Percentiles rank a stretch among this genome's conserved stretches.
Conservation (phyloP, 1,284 basidiomycete genomes). For the Acaromyces ingoldii region DNA sequence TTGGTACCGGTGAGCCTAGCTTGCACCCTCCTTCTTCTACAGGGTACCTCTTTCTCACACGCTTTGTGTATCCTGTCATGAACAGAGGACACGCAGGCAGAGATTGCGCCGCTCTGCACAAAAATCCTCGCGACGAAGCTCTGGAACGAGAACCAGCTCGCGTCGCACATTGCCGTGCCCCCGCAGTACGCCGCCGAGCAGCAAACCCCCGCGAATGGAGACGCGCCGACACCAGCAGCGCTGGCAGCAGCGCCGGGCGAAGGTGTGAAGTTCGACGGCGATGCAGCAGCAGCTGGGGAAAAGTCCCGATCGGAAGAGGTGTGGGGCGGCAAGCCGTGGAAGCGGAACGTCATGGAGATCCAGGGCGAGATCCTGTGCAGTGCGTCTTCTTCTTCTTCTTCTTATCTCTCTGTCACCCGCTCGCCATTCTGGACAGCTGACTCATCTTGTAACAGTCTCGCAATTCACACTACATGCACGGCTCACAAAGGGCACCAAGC, state of each 20-base stretch:
- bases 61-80: too few species aligned
- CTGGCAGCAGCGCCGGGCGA: too few species aligned
- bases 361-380: slow-evolving; percentile 44
- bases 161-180: slow-evolving; percentile 17
- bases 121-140: slow-evolving; percentile 40
- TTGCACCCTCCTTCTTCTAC: too few species aligned
- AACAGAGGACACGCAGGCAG: slow-evolving; percentile 38
- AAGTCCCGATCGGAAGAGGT: slow-evolving; percentile 23
- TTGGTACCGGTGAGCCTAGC: slow-evolving; percentile 22
- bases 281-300: background rate
- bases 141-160: slow-evolving; percentile 40
- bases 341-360: slow-evolving; percentile 34
- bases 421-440: background rate
- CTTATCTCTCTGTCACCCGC: background rate
- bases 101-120: slow-evolving; percentile 27
- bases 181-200: slow-evolving; percentile 16
- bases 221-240: background rate
- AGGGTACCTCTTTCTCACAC: too few species aligned
- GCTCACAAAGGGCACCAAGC: slow-evolving; percentile 45
- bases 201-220: background rate
- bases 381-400: slow-evolving; percentile 5
- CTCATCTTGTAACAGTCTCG: slow-evolving; percentile 19
- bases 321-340: slow-evolving; percentile 43
- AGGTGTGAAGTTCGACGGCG: too few species aligned
- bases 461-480: slow-evolving; percentile 47